These are phyloP conservation scores for Phytophthora pluvialis DNA, from an alignment of 352 stramenopile species.

Conservation along the genomic window DNA sequence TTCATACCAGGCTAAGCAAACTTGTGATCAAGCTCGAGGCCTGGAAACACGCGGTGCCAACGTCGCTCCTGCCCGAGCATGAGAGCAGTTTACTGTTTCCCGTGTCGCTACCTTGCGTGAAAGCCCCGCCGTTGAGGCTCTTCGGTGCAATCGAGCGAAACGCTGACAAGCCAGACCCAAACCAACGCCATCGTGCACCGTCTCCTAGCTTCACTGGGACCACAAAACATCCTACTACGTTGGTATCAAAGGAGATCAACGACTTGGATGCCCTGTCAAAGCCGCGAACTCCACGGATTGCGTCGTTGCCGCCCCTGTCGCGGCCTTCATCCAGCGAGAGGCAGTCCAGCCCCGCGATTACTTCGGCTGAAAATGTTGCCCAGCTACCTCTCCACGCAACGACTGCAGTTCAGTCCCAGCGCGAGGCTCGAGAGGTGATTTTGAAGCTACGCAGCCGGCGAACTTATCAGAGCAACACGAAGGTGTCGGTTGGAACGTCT, in stretches of 20 bases:
- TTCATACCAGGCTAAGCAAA: slow-evolving; percentile 64
- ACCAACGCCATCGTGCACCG: slow-evolving; percentile 6
- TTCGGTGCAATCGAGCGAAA: slow-evolving; percentile 62
- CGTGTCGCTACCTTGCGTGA: slow-evolving; percentile 39
- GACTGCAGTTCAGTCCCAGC: slow-evolving; percentile 33
- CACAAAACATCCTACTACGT: not conserved
- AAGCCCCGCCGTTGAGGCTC: slow-evolving; percentile 56
- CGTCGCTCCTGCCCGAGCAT: not conserved
- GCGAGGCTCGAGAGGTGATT: slow-evolving; percentile 48
- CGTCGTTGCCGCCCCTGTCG: slow-evolving; percentile 9
- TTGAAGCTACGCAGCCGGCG: slow-evolving; percentile 40
- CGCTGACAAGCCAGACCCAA: not conserved
- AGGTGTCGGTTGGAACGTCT: not conserved
- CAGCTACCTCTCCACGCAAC: not conserved
- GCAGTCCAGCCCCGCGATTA: not conserved
- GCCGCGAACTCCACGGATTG: slow-evolving; percentile 1
- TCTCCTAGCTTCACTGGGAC: slow-evolving; percentile 2
- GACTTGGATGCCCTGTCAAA: not conserved
- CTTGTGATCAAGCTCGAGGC: slow-evolving; percentile 52
- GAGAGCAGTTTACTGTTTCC: slow-evolving; percentile 29
- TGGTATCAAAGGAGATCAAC: slow-evolving; percentile 5
- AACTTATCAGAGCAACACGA: slow-evolving; percentile 6
- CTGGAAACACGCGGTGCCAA: slow-evolving; percentile 17
- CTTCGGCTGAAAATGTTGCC: not conserved
- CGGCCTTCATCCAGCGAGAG: slow-evolving; percentile 12